Evolutionary conservation across 345 rosid species (phyloP).

Genomic region (Xanthoceras sorbifolium): DNA sequence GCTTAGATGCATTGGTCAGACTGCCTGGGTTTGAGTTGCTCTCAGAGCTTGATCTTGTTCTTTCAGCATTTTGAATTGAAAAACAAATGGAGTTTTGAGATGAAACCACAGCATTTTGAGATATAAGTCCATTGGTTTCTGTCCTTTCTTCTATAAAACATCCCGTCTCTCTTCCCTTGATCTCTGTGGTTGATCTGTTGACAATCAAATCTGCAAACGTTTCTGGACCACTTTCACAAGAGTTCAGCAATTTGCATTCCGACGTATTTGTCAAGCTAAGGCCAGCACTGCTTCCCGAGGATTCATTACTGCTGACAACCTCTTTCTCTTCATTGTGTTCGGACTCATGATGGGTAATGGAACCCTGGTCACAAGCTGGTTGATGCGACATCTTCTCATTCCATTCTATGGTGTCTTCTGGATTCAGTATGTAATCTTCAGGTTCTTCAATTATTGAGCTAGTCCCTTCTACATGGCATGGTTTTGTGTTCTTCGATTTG

Average conservation of each 20-base stretch:
- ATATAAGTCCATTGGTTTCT: slow-evolving; percentile 33
- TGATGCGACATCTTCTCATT: slow-evolving; percentile 38
- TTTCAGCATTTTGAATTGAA: slow-evolving; percentile 47
- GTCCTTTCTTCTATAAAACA: slow-evolving; percentile 23
- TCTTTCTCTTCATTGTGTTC: slow-evolving; percentile 53
- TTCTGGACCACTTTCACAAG: slow-evolving; percentile 29
- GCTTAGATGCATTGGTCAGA: slow-evolving; percentile 20
- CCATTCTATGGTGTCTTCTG: slow-evolving; percentile 50
- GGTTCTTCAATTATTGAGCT: slow-evolving; percentile 41
- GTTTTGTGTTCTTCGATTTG: slow-evolving; percentile 29
- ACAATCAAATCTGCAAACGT: slow-evolving; percentile 25
- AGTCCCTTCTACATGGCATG: slow-evolving; percentile 39
- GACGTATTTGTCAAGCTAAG: slow-evolving; percentile 40
- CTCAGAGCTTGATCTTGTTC: slow-evolving; percentile 53
- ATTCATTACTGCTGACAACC: slow-evolving; percentile 45
- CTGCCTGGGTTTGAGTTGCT: slow-evolving; percentile 45
- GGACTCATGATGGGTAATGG: slow-evolving; percentile 38
- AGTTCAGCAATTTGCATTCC: slow-evolving; percentile 28
- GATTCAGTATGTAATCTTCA: slow-evolving; percentile 43
- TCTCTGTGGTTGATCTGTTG: slow-evolving; percentile 38
- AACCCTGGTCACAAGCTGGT: slow-evolving; percentile 44
- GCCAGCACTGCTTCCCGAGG: slow-evolving; percentile 40
- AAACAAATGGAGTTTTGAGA: slow-evolving; percentile 45
- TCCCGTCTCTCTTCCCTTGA: slow-evolving; percentile 12
- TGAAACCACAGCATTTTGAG: slow-evolving; percentile 62